Conservation (phyloP, 1,284 basidiomycete species). For the Xerocomus minutiporus region DNA sequence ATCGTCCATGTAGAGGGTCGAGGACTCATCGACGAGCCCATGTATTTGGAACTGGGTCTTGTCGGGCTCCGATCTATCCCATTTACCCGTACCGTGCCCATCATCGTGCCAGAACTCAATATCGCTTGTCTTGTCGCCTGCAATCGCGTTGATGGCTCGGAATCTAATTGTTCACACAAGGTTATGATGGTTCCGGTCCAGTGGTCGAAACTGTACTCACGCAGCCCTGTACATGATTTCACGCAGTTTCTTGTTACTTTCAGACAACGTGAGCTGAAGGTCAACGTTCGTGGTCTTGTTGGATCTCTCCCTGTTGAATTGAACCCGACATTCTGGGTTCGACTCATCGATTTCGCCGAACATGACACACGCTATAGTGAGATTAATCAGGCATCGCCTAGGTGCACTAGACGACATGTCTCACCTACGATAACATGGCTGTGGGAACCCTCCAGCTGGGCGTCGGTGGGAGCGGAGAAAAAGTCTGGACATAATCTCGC, state of each 20-base stretch:
- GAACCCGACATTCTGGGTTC: background rate
- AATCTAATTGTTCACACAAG: background rate
- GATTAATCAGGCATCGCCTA: background rate
- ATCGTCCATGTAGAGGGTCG: conserved; percentile 9
- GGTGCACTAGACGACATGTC: background rate
- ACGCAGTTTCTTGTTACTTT: conserved; percentile 1
- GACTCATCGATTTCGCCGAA: conserved; percentile 9
- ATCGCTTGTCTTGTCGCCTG: background rate
- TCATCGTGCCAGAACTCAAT: conserved; percentile 8
- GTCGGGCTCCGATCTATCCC: conserved; percentile 1
- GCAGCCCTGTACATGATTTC: conserved; percentile 2
- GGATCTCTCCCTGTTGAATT: background rate
- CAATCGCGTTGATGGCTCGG: conserved; percentile 2
- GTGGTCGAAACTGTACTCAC: background rate
- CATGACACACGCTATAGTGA: conserved; percentile 5
- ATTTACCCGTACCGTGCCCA: background rate
- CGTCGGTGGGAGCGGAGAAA: conserved; percentile 3
- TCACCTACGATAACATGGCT: conserved; percentile 6
- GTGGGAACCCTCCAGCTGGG: conserved; percentile 3
- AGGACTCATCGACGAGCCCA: conserved; percentile 4
- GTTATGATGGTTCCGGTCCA: background rate
- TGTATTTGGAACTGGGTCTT: background rate
- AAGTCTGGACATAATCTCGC: conserved; percentile 8
- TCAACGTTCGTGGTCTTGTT: conserved; percentile 6
- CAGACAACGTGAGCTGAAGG: conserved; percentile 5